Evolutionary conservation across 2,329 filamentous ascomycete genomes (phyloP).

Genomic region (Colletotrichum lindemuthianum): DNA sequence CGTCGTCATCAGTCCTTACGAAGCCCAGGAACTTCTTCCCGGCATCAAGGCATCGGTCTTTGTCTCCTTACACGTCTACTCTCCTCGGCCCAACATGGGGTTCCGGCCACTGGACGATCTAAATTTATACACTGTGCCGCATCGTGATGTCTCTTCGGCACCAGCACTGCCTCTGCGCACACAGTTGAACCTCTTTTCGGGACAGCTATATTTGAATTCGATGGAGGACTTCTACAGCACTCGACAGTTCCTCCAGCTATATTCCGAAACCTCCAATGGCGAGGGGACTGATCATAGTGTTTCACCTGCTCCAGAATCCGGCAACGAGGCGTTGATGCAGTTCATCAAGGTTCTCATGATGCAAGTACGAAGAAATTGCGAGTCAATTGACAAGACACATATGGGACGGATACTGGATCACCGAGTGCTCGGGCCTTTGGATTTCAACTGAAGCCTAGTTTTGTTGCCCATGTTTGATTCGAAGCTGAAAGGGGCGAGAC

Average conservation of each 20-base stretch:
- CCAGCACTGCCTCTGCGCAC: slow-evolving; percentile 27
- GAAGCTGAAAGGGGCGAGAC: too few relatives aligned
- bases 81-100: slow-evolving; percentile 53
- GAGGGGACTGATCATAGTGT: slow-evolving; percentile 25
- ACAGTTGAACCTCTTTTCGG: slow-evolving; percentile 73
- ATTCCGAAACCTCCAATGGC: not conserved
- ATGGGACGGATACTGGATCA: slow-evolving; percentile 8
- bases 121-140: slow-evolving; percentile 52
- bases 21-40: slow-evolving; percentile 63
- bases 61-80: slow-evolving; percentile 62
- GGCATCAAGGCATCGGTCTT: slow-evolving; percentile 46
- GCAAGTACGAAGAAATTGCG: slow-evolving; percentile 49
- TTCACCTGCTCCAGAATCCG: slow-evolving; percentile 35
- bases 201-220: slow-evolving; percentile 70
- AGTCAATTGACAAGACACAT: slow-evolving; percentile 53
- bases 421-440: not conserved
- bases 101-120: slow-evolving; percentile 56
- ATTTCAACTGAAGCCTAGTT: not conserved
- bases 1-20: slow-evolving; percentile 68
- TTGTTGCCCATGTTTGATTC: too few relatives aligned
- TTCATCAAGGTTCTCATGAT: slow-evolving; percentile 50
- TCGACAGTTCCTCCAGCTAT: slow-evolving; percentile 63
- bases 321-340: slow-evolving; percentile 45
- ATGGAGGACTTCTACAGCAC: slow-evolving; percentile 63
- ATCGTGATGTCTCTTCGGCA: accelerated